Evolutionary conservation across 2,329 filamentous ascomycete species (phyloP).

Genomic region (Leptographium lundbergii): DNA sequence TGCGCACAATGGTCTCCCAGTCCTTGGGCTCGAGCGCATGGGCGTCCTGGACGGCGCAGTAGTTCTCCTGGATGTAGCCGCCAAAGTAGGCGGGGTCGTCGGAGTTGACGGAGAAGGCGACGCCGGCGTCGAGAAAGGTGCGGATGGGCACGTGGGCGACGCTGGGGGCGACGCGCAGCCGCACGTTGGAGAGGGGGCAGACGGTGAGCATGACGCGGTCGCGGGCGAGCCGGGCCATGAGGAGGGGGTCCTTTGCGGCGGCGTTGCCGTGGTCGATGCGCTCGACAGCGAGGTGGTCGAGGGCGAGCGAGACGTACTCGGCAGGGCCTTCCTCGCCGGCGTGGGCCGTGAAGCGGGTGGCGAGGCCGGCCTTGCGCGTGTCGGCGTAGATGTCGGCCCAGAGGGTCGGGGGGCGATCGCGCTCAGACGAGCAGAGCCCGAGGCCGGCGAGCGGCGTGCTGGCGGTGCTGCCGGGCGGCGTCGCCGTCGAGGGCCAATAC

Average conservation of each 20-base stretch:
- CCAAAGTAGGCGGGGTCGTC: constrained; percentile 69
- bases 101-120: constrained; percentile 60
- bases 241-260: constrained; percentile 43
- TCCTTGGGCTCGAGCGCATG: constrained; percentile 51
- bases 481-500: constrained; percentile 25
- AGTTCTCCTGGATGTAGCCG: constrained; percentile 63
- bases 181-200: constrained; percentile 63
- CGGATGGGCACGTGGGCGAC: constrained; percentile 48
- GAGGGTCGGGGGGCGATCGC: constrained; percentile 28
- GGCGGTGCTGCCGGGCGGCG: neutral
- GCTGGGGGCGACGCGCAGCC: constrained; percentile 39
- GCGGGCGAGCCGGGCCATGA: constrained; percentile 45
- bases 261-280: constrained; percentile 67
- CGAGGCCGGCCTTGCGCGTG: constrained; percentile 32
- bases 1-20: constrained; percentile 51
- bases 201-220: constrained; percentile 52
- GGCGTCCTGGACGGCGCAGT: constrained; percentile 61
- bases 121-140: constrained; percentile 47
- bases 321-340: constrained; percentile 64
- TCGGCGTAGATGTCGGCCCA: constrained; percentile 50
- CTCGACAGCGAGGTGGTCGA: constrained; percentile 47
- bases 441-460: constrained; percentile 14
- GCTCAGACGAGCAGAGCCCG: constrained; percentile 19
- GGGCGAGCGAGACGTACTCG: constrained; percentile 49
- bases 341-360: constrained; percentile 50